A percentile compares a stretch with the other conserved stretches of the same genome.
phyloP scores from a whole-genome alignment of 352 stramenopile genomes.

The Globisporangium perplexum region DNA sequence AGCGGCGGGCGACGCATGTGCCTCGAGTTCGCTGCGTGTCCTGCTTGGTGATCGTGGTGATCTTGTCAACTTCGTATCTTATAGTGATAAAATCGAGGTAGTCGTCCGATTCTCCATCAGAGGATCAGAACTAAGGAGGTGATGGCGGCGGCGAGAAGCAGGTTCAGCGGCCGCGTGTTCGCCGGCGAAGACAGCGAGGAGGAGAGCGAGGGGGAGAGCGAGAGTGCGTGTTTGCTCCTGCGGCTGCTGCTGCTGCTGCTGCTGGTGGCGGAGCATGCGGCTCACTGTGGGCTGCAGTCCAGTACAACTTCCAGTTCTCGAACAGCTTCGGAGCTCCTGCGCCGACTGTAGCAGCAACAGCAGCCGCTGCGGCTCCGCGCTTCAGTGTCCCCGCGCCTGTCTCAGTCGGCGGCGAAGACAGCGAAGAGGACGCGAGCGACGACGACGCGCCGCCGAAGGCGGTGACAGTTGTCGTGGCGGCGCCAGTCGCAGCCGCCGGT shows the following conservation, averaged over 20 bases:
- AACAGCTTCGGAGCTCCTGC: slow-evolving; percentile 17
- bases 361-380: slow-evolving; percentile 8
- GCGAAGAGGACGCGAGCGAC: slow-evolving; percentile 22
- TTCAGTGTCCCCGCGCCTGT: slow-evolving; percentile 12
- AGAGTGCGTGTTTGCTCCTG: slow-evolving; percentile 9
- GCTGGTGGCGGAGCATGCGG: not conserved
- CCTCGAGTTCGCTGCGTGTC: not conserved
- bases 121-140: not conserved
- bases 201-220: slow-evolving; percentile 65
- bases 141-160: slow-evolving; percentile 66
- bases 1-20: too few species aligned
- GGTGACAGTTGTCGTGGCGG: slow-evolving; percentile 2
- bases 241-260: not conserved
- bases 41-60: not conserved
- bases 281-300: slow-evolving; percentile 12
- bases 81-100: slow-evolving; percentile 8
- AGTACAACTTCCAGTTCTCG: slow-evolving; percentile 52
- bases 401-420: slow-evolving; percentile 23
- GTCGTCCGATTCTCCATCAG: not conserved
- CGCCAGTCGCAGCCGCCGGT: slow-evolving; percentile 4
- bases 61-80: not conserved
- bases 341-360: too few species aligned
- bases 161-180: slow-evolving; percentile 57
- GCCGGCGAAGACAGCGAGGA: slow-evolving; percentile 79
- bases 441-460: not conserved